A percentile compares a stretch with the other conserved stretches of the same genome.
Conservation (phyloP, 202 grass and related monocot genomes). For the Zoysia matrella region DNA sequence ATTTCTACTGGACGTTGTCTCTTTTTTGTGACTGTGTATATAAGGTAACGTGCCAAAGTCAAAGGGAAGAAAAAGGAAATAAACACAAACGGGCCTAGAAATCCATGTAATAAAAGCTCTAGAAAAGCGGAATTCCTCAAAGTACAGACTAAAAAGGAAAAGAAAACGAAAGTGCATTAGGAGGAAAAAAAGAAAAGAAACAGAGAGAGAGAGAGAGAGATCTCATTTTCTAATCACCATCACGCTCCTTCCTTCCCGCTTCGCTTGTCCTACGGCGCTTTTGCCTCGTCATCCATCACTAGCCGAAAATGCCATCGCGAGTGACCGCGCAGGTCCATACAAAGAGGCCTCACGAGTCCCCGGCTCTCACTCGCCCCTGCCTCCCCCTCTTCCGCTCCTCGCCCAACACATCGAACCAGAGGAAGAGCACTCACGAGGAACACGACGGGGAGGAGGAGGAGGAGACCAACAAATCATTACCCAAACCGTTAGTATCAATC, state of each 20-base stretch:
- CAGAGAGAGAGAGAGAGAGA: not conserved
- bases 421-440: conserved; percentile 12
- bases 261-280: not conserved
- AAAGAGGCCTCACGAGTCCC: conserved; percentile 26
- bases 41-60: conserved; percentile 18
- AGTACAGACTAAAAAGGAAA: conserved; percentile 49
- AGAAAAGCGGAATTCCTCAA: conserved; percentile 43
- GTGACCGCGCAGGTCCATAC: conserved; percentile 32
- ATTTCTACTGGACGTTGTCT: not conserved
- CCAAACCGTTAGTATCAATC: not conserved
- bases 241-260: conserved; percentile 40
- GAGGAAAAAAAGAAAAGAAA: not conserved
- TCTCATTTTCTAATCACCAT: conserved; percentile 36
- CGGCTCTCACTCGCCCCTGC: conserved; percentile 33
- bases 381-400: conserved; percentile 21
- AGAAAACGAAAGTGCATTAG: conserved; percentile 21
- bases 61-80: not conserved
- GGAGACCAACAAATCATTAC: not conserved
- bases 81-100: conserved; percentile 16
- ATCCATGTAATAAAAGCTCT: conserved; percentile 36
- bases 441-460: conserved; percentile 18
- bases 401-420: conserved; percentile 5
- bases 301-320: conserved; percentile 31
- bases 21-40: not conserved
- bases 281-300: not conserved